Percentiles rank a stretch among this genome's conserved stretches.
Conservation (phyloP, 768 basidiomycete species). For the Lactifluus echinatus region DNA sequence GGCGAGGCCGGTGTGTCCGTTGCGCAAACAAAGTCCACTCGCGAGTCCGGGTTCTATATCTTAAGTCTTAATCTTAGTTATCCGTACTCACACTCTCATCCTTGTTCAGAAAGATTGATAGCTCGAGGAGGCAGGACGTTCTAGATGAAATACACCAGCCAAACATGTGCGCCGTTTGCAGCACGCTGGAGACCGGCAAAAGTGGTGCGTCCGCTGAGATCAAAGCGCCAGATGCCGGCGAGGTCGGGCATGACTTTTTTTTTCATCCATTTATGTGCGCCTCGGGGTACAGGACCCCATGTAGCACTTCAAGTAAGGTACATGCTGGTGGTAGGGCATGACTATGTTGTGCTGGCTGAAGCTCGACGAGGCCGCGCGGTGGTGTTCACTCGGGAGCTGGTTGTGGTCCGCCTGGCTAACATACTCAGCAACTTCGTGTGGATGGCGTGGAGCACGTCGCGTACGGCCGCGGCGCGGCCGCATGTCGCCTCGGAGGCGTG, state of each 20-base stretch:
- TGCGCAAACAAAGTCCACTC: neutral
- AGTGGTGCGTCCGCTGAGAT: constrained; percentile 15
- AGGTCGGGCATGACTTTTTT: constrained; percentile 9
- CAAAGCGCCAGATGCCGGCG: constrained; percentile 11
- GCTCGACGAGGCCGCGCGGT: constrained; percentile 13
- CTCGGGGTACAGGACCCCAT: too few species aligned
- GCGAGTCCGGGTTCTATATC: neutral
- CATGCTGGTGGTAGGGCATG: too few species aligned
- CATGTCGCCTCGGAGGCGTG: constrained; percentile 4
- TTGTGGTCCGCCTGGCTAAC: constrained; percentile 8
- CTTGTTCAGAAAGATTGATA: neutral
- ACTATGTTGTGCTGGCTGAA: constrained; percentile 10
- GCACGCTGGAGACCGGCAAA: constrained; percentile 16
- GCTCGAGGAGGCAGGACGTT: neutral
- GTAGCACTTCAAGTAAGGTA: too few species aligned
- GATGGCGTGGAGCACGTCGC: constrained; percentile 13
- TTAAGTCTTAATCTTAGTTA: neutral
- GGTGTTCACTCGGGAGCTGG: constrained; percentile 7
- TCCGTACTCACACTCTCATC: neutral
- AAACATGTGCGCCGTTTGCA: constrained; percentile 12
- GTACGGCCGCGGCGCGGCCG: constrained; percentile 14
- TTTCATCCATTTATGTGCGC: too few species aligned
- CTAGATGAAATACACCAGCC: constrained; percentile 13
- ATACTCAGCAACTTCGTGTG: constrained; percentile 8
- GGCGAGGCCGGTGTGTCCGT: neutral